Base-by-base conservation (phyloP, 345 rosid species). In the Salix exigua region DNA sequence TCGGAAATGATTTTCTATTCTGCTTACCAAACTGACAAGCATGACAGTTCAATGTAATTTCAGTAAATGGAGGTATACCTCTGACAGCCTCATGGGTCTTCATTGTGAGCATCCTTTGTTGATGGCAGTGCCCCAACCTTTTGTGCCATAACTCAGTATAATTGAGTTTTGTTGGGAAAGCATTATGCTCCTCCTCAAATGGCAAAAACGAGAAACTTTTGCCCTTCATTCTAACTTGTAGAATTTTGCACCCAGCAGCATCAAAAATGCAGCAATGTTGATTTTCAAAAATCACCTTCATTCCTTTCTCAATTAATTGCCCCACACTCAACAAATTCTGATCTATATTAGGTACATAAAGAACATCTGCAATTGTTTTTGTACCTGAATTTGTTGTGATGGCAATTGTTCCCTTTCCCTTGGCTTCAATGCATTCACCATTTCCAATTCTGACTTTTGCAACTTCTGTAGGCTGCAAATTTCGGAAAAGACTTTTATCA, bases 241-340 rank as follows among this genome's bases (percentile, higher is more conserved):
- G 17, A 0, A 83, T 7, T 18, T 60, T 12, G 1, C 0, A 0
- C 0, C 67, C 58, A 16, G 6, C 11, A 6, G 30, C 35, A 71
- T 82, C 50, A 2, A 31, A 11, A 25, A 82, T 73, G 0, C 25
- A 10, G 4, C 82, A 82, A 0, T 4, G 0, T 2, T 55, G 72
- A 3, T 61, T 64, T 63, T 82, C 44, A 33, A 82, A 82, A 1
- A 12, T 1, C 1, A 79, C 60, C 2, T 18, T 58, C 6, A 21
- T 79, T 0, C 72, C 74, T 26, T 68, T 75, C 1, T 78, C 37
- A 7, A 74, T 2, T 2, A 78, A 6, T 3, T 78, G 70, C 0
- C 76, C 71, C 11, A 82, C 71, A 75, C 78, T 78, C 7, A 82
- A 19, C 25, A 79, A 19, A 2, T 82, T 79, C 7, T 82, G 68